These are phyloP conservation scores for Grosmannia clavigera DNA, from an alignment of 2,329 filamentous ascomycete genomes.

Conservation along the genomic window DNA sequence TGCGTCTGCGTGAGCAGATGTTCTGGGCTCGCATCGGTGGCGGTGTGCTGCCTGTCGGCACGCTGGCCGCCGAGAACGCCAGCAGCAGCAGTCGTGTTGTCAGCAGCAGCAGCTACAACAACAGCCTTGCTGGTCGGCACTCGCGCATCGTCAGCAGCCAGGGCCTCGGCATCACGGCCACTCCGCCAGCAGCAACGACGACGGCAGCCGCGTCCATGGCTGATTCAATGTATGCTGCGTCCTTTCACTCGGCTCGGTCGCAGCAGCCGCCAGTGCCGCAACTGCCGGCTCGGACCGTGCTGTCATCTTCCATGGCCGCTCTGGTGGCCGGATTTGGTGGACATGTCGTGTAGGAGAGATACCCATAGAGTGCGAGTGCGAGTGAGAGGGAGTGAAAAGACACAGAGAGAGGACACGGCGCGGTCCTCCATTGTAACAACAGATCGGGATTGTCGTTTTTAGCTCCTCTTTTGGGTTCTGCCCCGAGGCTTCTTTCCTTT, in stretches of 20 bases:
- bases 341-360: conserved; percentile 4
- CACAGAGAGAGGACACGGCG: background rate
- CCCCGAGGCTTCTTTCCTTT: background rate
- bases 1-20: conserved; percentile 82
- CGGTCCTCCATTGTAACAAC: background rate
- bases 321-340: conserved; percentile 10
- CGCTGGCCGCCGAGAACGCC: background rate
- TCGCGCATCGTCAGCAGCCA: background rate
- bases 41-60: conserved; percentile 60
- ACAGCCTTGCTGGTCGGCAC: background rate
- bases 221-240: too few relatives aligned
- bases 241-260: background rate
- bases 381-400: too few relatives aligned
- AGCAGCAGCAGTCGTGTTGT: background rate
- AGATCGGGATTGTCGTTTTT: background rate
- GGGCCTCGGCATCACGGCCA: too few relatives aligned
- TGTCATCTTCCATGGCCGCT: conserved; percentile 10
- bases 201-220: too few relatives aligned
- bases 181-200: too few relatives aligned
- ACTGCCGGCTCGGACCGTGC: background rate
- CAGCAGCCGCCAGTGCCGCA: background rate
- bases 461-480: too few relatives aligned
- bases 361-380: background rate
- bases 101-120: background rate
- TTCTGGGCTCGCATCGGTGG: conserved; percentile 93